These are phyloP conservation scores for Botrytis pseudocinerea DNA, from an alignment of 2,329 filamentous ascomycete genomes.

Conservation along the genomic window DNA sequence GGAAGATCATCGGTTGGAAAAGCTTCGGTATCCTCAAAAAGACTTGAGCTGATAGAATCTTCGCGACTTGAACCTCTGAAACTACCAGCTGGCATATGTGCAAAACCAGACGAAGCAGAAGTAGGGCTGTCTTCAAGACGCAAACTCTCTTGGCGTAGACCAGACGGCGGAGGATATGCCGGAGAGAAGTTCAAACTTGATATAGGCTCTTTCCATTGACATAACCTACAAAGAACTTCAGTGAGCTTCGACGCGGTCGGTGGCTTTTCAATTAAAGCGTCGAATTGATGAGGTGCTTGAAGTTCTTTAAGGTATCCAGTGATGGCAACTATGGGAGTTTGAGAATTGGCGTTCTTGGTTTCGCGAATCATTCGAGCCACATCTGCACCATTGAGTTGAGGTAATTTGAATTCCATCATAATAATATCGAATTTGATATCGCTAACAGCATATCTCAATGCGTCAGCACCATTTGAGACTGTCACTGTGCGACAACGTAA, in stretches of 20 bases:
- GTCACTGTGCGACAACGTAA: conserved; percentile 91
- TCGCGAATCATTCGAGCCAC: conserved; percentile 97
- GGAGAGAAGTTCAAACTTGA: conserved; percentile 50
- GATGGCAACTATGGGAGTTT: conserved; percentile 93
- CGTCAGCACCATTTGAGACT: conserved; percentile 85
- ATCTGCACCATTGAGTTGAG: conserved; percentile 91
- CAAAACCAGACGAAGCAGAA: conserved; percentile 66
- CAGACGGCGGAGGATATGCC: conserved; percentile 61
- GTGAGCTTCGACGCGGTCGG: conserved; percentile 89
- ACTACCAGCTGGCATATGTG: conserved; percentile 72
- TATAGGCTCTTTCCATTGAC: conserved; percentile 85
- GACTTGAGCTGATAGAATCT: conserved; percentile 84
- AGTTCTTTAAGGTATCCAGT: conserved; percentile 98
- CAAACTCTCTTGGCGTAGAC: conserved; percentile 63
- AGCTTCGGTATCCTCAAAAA: conserved; percentile 84
- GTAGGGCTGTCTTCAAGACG: conserved; percentile 77
- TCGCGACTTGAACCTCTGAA: conserved; percentile 79
- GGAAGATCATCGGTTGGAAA: conserved; percentile 76
- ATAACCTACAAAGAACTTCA: conserved; percentile 82
- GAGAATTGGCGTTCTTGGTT: conserved; percentile 90
- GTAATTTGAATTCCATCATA: conserved; percentile 94
- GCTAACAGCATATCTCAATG: conserved; percentile 89
- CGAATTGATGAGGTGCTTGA: conserved; percentile 92
- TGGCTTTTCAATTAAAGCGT: conserved; percentile 93
- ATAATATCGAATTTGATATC: conserved; percentile 99